Percentiles rank a stretch among this genome's conserved stretches.
These are phyloP conservation scores for Stenogyne calaminthoides DNA, from an alignment of 305 asterid species.

Conservation along the genomic window DNA sequence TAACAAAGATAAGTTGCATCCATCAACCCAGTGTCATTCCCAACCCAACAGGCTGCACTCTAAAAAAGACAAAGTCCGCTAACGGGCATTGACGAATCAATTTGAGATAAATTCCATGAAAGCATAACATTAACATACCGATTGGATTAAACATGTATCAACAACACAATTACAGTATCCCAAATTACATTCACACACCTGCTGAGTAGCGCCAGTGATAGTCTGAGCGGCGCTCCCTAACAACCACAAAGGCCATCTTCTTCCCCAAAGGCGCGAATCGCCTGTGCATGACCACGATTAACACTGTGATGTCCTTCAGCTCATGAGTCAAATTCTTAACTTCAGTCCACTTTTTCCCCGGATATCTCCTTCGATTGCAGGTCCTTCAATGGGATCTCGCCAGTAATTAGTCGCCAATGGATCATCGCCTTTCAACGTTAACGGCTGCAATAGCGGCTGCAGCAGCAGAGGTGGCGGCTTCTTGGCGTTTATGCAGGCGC, in stretches of 20 bases:
- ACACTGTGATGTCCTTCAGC: slow-evolving; percentile 52
- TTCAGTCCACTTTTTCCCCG: slow-evolving; percentile 69
- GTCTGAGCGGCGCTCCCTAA: slow-evolving; percentile 58
- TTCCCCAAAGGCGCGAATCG: slow-evolving; percentile 71
- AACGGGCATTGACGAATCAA: not conserved
- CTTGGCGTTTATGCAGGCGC: slow-evolving; percentile 69
- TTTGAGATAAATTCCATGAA: not conserved
- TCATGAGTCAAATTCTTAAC: no score
- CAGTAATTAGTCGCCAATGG: slow-evolving; percentile 70
- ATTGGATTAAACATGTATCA: not conserved
- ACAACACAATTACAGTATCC: not conserved
- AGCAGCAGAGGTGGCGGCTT: slow-evolving; percentile 55
- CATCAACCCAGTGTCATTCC: no score
- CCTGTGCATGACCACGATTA: slow-evolving; percentile 77
- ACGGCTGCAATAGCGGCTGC: slow-evolving; percentile 48
- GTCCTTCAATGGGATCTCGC: slow-evolving; percentile 56
- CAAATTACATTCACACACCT: no score
- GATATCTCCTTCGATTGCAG: slow-evolving; percentile 67
- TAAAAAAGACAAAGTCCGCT: not conserved
- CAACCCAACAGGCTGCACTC: not conserved
- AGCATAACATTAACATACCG: not conserved
- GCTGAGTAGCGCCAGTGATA: slow-evolving; percentile 69
- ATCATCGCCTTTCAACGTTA: slow-evolving; percentile 43
- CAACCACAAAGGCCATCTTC: slow-evolving; percentile 76
- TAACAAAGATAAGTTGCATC: no score